Evolutionary conservation across 2,329 filamentous ascomycete species (phyloP).

Genomic region (Hypoxylon sp.): DNA sequence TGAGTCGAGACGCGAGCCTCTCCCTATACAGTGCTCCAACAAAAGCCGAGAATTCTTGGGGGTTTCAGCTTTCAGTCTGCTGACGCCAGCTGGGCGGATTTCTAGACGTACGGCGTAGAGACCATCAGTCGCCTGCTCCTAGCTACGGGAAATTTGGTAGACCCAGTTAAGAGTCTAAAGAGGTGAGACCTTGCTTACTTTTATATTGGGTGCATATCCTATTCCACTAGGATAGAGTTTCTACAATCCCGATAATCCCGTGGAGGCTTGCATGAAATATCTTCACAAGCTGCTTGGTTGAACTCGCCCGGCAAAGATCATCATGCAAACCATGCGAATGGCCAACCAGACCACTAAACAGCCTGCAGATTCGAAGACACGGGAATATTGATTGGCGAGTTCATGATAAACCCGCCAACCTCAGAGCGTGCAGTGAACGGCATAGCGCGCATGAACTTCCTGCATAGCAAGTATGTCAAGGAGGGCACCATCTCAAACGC

Average conservation of each 20-base stretch:
- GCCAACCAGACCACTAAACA: constrained; percentile 10
- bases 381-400: constrained; percentile 52
- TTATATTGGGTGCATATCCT: neutral
- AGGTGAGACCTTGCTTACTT: constrained; percentile 44
- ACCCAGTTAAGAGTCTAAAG: constrained; percentile 52
- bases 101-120: constrained; percentile 55
- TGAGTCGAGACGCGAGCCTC: constrained; percentile 24
- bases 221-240: neutral
- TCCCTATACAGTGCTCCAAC: neutral
- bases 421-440: constrained; percentile 55
- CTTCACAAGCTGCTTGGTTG: neutral
- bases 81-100: constrained; percentile 9
- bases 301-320: neutral
- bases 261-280: neutral
- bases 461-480: constrained; percentile 55
- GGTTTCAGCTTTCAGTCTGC: neutral
- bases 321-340: neutral
- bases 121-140: constrained; percentile 52
- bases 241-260: neutral
- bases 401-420: constrained; percentile 55
- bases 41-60: neutral
- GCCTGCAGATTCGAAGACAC: constrained; percentile 54
- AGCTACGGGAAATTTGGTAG: constrained; percentile 53
- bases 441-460: constrained; percentile 58
- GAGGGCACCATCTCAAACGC: constrained; percentile 57